Percentiles rank a stretch among this genome's conserved stretches.
These are phyloP conservation scores for Ascochyta fabae DNA, from an alignment of 2,329 filamentous ascomycete genomes.

Conservation along the genomic window DNA sequence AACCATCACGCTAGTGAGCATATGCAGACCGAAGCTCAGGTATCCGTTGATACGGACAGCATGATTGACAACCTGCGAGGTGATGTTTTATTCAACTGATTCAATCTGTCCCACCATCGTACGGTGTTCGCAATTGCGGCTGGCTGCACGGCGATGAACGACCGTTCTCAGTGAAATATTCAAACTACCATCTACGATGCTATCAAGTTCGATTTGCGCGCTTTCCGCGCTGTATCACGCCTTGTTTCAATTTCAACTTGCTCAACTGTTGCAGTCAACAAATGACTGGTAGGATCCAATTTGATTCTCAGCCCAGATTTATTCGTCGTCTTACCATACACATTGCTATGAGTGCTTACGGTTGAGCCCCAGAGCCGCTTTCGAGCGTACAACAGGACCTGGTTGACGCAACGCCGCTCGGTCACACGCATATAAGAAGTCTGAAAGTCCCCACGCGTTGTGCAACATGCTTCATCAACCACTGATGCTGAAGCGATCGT, in stretches of 20 bases:
- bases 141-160: slow-evolving; percentile 11
- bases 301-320: neutral
- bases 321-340: neutral
- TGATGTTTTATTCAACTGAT: neutral
- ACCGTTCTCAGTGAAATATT: neutral
- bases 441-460: slow-evolving; percentile 14
- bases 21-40: slow-evolving; percentile 2
- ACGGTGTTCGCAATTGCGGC: slow-evolving; percentile 11
- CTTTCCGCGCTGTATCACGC: neutral
- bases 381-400: neutral
- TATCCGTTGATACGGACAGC: slow-evolving; percentile 31
- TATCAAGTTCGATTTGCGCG: neutral
- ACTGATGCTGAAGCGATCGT: neutral
- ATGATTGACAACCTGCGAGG: slow-evolving; percentile 19
- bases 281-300: neutral
- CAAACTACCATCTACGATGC: neutral
- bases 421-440: neutral
- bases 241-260: neutral
- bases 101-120: neutral
- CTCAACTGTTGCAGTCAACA: neutral
- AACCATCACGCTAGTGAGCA: neutral
- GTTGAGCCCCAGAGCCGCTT: neutral
- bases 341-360: neutral
- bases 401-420: neutral
- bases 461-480: slow-evolving; percentile 11